A percentile compares a stretch with the other conserved stretches of the same genome.
Evolutionary conservation across 176 grass and related monocot species (phyloP).

Genomic region (Avena atlantica): DNA sequence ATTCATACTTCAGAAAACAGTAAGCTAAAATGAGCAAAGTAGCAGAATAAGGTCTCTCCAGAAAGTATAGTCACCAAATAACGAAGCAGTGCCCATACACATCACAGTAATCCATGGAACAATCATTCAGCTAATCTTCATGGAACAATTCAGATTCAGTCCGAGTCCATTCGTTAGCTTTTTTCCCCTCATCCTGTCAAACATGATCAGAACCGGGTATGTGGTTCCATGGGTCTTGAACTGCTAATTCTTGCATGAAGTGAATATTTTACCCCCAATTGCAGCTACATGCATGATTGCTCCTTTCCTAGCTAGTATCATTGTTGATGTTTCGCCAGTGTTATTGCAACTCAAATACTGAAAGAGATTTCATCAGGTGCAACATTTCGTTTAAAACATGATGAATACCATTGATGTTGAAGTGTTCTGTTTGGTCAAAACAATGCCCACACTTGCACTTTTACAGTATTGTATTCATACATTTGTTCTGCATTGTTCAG

Average conservation of each 20-base stretch:
- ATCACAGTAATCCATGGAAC: neutral
- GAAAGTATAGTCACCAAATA: slow-evolving; percentile 30
- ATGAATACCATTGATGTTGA: neutral
- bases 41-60: neutral
- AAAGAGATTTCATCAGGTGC: neutral
- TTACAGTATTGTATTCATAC: neutral
- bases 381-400: neutral
- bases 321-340: neutral
- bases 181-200: too few relatives aligned
- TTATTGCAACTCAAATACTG: neutral
- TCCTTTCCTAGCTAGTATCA: neutral
- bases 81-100: slow-evolving; percentile 14
- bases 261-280: slow-evolving; percentile 10
- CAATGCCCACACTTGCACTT: neutral
- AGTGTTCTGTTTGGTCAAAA: neutral
- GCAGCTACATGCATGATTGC: neutral
- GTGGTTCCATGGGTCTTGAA: too few relatives aligned
- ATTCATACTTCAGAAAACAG: slow-evolving; percentile 20
- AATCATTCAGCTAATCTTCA: neutral
- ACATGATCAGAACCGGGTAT: too few relatives aligned
- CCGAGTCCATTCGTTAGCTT: too few relatives aligned
- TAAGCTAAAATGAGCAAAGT: too few relatives aligned
- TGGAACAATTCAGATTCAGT: too few relatives aligned
- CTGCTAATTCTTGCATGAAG: neutral
- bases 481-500: neutral